Conservation (phyloP, 2,329 filamentous ascomycete genomes). For the Ilyonectria robusta region DNA sequence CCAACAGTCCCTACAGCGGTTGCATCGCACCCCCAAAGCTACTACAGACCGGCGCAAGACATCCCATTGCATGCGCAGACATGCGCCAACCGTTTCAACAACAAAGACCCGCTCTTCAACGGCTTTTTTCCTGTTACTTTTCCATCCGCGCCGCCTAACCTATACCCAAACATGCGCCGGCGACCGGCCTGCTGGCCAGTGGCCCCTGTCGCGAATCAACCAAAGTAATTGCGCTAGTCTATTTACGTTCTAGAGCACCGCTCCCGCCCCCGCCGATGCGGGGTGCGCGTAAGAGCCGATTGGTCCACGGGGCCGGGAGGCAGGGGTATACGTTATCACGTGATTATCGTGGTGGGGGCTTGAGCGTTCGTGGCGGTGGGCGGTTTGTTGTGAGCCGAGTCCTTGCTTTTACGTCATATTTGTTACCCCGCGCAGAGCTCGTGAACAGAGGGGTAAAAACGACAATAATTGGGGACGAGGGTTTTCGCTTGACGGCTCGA, state of each 20-base stretch:
- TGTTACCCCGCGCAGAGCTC: conserved; percentile 27
- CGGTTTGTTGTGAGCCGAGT: conserved; percentile 1
- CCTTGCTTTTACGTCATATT: conserved; percentile 41
- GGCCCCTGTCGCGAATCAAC: conserved; percentile 38
- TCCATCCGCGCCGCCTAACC: conserved; percentile 24
- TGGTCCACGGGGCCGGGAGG: conserved; percentile 15
- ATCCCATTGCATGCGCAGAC: not conserved
- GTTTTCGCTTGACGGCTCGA: not conserved
- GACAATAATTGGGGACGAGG: not conserved
- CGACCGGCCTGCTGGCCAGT: not conserved
- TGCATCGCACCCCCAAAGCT: not conserved
- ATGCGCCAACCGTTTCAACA: conserved; percentile 7
- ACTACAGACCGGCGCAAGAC: not conserved
- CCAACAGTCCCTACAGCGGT: not conserved
- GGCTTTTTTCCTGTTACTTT: not conserved
- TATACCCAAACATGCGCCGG: conserved; percentile 15
- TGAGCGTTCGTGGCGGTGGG: not conserved
- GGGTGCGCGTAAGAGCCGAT: conserved; percentile 36
- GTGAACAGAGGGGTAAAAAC: conserved; percentile 28
- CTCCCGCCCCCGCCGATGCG: conserved; percentile 42
- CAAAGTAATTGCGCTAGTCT: conserved; percentile 24
- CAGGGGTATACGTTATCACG: conserved; percentile 18
- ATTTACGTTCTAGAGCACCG: conserved; percentile 38
- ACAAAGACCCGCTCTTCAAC: not conserved
- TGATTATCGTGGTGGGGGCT: conserved; percentile 15